Conservation (phyloP, 306 rosid genomes). For the Datisca glomerata region DNA sequence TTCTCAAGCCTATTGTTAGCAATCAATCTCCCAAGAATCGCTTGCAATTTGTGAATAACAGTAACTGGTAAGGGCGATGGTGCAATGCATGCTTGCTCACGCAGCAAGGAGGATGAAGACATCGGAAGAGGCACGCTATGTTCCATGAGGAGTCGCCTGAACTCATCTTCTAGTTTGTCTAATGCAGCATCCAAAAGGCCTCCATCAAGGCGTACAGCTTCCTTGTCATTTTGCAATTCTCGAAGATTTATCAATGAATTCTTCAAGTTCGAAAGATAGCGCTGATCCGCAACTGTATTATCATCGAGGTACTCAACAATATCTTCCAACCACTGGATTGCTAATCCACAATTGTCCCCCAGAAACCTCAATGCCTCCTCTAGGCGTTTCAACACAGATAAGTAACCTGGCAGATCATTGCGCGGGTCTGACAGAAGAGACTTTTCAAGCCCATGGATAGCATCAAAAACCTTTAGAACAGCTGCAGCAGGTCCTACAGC, state of each 20-base stretch:
- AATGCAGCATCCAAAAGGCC: slow-evolving; percentile 83
- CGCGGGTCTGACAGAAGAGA: slow-evolving; percentile 72
- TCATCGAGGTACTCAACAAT: slow-evolving; percentile 95
- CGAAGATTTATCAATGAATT: slow-evolving; percentile 53
- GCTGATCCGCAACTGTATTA: slow-evolving; percentile 57
- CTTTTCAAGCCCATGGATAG: slow-evolving; percentile 95
- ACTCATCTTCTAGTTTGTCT: slow-evolving; percentile 76
- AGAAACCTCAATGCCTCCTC: slow-evolving; percentile 84
- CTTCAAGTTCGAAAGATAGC: slow-evolving; percentile 61
- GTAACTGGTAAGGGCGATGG: slow-evolving; percentile 87
- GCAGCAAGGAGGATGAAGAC: slow-evolving; percentile 25
- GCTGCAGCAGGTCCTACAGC: slow-evolving; percentile 98
- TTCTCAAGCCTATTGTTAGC: slow-evolving; percentile 68
- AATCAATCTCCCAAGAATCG: slow-evolving; percentile 62
- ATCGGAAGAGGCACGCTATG: slow-evolving; percentile 84
- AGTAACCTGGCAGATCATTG: slow-evolving; percentile 68
- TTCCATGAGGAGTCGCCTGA: slow-evolving; percentile 59
- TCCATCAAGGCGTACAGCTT: slow-evolving; percentile 54
- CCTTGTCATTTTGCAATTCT: slow-evolving; percentile 50
- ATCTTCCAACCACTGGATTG: slow-evolving; percentile 96
- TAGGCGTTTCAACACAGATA: slow-evolving; percentile 83
- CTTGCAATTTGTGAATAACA: slow-evolving; percentile 76
- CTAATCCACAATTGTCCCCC: slow-evolving; percentile 85
- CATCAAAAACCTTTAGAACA: slow-evolving; percentile 94
- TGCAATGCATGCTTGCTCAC: slow-evolving; percentile 79